Conservation (phyloP, 2,329 filamentous ascomycete species). For the Amauroascus niger region DNA sequence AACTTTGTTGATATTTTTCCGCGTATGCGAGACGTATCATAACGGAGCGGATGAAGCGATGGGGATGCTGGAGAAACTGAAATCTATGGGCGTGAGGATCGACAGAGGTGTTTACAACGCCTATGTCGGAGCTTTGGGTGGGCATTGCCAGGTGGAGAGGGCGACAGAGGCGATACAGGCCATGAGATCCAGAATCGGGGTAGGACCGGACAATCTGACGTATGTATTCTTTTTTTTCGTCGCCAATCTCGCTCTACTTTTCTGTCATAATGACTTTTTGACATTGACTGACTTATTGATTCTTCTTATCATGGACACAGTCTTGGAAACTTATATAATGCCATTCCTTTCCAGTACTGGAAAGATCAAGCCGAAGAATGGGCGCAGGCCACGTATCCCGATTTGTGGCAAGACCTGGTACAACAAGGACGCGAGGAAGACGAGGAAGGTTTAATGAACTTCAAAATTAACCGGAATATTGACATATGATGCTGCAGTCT, state of each 20-base stretch:
- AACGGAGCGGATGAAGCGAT: constrained; percentile 37
- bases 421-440: constrained; percentile 22
- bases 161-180: constrained; percentile 56
- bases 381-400: constrained; percentile 59
- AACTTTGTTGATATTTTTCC: constrained; percentile 71
- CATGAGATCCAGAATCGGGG: constrained; percentile 57
- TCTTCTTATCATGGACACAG: constrained; percentile 35
- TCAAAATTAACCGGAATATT: constrained; percentile 15
- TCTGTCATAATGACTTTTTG: background rate
- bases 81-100: constrained; percentile 66
- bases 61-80: constrained; percentile 49
- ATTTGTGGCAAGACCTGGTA: constrained; percentile 58
- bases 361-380: constrained; percentile 65
- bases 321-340: constrained; percentile 67
- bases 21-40: constrained; percentile 56
- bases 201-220: constrained; percentile 60
- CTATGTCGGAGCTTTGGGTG: constrained; percentile 67
- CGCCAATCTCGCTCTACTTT: background rate
- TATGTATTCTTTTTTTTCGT: constrained; percentile 40
- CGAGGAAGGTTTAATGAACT: constrained; percentile 14
- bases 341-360: constrained; percentile 53
- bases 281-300: too few species aligned
- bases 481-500: constrained; percentile 1
- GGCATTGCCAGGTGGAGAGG: constrained; percentile 60
- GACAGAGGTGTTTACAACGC: constrained; percentile 62